phyloP scores from a whole-genome alignment of 371 early-diverging fungal species.

The Dinochytrium kinnereticum region DNA sequence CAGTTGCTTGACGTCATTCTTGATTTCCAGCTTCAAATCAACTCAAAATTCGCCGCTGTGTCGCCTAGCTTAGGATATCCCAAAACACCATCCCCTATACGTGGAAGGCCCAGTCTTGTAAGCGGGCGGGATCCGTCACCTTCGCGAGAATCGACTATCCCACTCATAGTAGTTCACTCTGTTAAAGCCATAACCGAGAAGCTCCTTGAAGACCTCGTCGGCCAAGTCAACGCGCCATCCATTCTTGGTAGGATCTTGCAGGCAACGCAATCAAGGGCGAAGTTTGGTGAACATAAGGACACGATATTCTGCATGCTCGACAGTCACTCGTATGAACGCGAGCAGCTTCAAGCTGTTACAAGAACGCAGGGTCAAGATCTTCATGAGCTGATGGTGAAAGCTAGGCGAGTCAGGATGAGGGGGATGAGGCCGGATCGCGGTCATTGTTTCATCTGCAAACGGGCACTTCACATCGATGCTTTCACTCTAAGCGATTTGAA shows the following conservation, averaged over 20 bases:
- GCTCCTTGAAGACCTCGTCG: constrained; percentile 27
- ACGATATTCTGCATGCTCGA: constrained; percentile 78
- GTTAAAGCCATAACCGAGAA: background rate
- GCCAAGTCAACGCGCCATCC: constrained; percentile 69
- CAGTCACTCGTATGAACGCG: constrained; percentile 76
- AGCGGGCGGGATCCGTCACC: constrained; percentile 5
- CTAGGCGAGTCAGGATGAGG: background rate
- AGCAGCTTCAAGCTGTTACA: constrained; percentile 73
- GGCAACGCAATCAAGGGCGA: constrained; percentile 59
- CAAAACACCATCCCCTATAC: background rate
- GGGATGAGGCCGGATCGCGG: constrained; percentile 41
- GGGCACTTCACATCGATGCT: constrained; percentile 38
- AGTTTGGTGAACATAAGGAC: constrained; percentile 75
- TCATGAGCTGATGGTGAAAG: constrained; percentile 19
- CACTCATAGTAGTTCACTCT: background rate
- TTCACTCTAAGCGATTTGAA: constrained; percentile 14
- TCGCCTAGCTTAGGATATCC: background rate
- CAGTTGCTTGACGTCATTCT: constrained; percentile 67
- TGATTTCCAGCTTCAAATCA: constrained; percentile 55
- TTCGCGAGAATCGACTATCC: background rate
- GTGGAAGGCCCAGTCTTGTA: background rate
- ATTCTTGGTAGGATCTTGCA: constrained; percentile 68
- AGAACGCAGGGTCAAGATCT: constrained; percentile 47
- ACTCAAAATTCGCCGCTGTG: constrained; percentile 9
- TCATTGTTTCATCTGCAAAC: constrained; percentile 43